A percentile compares a stretch with the other conserved stretches of the same genome.
Evolutionary conservation across 345 rosid genomes (phyloP).

Genomic region (Camelina neglecta): DNA sequence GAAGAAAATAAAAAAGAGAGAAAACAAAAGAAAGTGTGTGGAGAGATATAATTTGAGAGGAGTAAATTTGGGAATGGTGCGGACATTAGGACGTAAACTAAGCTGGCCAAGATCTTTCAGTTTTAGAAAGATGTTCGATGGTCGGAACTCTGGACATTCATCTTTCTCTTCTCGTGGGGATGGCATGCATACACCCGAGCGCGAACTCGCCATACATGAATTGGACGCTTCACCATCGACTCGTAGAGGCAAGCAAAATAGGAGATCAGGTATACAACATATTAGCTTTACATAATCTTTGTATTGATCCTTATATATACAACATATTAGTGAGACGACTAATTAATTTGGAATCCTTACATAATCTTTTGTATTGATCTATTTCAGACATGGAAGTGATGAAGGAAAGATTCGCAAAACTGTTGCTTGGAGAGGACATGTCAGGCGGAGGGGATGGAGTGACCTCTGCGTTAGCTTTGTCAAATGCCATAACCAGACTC

Average conservation of each 20-base stretch:
- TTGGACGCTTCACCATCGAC: neutral
- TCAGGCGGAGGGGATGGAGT: constrained; percentile 78
- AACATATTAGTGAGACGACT: too few species aligned
- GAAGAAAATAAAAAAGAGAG: neutral
- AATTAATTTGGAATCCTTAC: neutral
- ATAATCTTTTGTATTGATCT: neutral
- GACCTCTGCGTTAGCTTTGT: constrained; percentile 76
- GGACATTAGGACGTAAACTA: constrained; percentile 56
- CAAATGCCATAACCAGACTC: constrained; percentile 57
- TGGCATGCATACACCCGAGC: constrained; percentile 43
- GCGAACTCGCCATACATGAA: constrained; percentile 11
- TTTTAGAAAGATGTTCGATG: constrained; percentile 57
- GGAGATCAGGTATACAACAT: constrained; percentile 22
- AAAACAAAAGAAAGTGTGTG: constrained; percentile 1
- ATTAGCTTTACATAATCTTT: neutral
- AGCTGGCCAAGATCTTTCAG: constrained; percentile 61
- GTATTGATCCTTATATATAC: neutral
- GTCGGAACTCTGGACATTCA: constrained; percentile 44
- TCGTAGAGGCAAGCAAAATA: constrained; percentile 28
- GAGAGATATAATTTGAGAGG: constrained; percentile 35
- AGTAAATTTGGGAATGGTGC: constrained; percentile 56
- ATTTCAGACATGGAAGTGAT: constrained; percentile 59
- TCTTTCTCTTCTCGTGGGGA: constrained; percentile 47
- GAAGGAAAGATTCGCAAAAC: constrained; percentile 66
- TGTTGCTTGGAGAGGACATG: constrained; percentile 79